phyloP scores from a whole-genome alignment of 495 filamentous ascomycete genomes.

The Neurospora terricola region DNA sequence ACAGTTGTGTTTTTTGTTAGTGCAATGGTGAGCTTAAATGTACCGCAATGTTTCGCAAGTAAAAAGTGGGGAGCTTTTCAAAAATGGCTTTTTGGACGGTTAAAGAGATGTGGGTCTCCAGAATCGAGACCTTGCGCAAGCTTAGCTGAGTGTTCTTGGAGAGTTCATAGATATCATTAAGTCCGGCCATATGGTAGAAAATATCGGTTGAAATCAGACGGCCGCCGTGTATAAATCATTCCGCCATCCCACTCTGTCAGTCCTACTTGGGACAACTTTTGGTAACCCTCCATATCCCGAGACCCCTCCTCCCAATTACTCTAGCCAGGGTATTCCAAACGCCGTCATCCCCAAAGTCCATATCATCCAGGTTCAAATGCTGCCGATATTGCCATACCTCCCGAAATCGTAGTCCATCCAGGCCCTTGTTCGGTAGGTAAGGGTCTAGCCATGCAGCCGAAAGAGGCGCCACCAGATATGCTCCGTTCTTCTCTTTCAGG shows the following conservation, averaged over 20 bases:
- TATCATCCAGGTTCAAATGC: conserved; percentile 86
- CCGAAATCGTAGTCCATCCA: conserved; percentile 43
- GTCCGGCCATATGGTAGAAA: background rate
- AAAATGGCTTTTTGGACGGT: no score
- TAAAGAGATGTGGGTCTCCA: no score
- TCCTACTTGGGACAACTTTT: conserved; percentile 32
- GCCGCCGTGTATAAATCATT: background rate
- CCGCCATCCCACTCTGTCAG: background rate
- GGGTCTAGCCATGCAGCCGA: conserved; percentile 64
- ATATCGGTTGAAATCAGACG: background rate
- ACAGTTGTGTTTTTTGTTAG: no score
- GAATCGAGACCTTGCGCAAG: background rate
- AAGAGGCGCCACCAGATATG: conserved; percentile 59
- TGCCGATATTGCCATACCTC: conserved; percentile 61
- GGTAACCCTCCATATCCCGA: conserved; percentile 70
- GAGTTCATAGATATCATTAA: background rate
- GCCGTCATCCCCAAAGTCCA: conserved; percentile 83
- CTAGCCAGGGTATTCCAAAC: conserved; percentile 60
- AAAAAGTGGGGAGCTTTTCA: no score
- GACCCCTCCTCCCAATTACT: conserved; percentile 70
- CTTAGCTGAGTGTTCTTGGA: background rate
- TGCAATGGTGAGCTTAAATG: no score
- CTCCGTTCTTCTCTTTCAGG: conserved; percentile 41
- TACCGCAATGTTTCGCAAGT: no score
- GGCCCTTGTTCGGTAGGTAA: conserved; percentile 39